Percentiles rank a stretch among this genome's conserved stretches.
These are phyloP conservation scores for Lipomyces spencermartinsiae DNA, from an alignment of 805 yeast species.

Conservation along the genomic window DNA sequence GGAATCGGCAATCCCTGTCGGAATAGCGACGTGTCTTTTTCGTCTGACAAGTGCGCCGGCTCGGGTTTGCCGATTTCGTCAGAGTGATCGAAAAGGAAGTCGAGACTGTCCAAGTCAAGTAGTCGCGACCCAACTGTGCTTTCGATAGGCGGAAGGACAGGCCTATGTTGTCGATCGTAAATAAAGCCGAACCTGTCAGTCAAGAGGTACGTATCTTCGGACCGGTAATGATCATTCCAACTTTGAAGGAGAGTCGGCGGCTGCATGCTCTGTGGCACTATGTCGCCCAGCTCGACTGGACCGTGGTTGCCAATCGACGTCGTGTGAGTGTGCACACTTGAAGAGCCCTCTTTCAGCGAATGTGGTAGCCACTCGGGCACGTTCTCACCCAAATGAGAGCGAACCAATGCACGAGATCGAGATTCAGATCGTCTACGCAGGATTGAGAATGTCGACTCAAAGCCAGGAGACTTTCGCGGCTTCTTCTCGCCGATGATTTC, in stretches of 20 bases:
- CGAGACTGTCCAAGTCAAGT: conserved; percentile 34
- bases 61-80: conserved; percentile 23
- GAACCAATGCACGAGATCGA: conserved; percentile 14
- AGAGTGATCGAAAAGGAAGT: conserved; percentile 25
- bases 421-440: conserved; percentile 20
- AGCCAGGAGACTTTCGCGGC: conserved; percentile 3
- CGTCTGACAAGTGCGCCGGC: conserved; percentile 24
- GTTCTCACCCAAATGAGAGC: conserved; percentile 20
- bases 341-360: conserved; percentile 15
- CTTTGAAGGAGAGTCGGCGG: conserved; percentile 46
- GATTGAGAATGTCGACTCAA: conserved; percentile 20
- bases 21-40: not conserved
- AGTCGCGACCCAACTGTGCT: conserved; percentile 23
- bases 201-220: conserved; percentile 40
- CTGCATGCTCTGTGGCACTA: conserved; percentile 44
- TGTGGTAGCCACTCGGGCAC: conserved; percentile 32
- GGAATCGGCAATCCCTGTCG: conserved; percentile 3
- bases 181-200: conserved; percentile 61
- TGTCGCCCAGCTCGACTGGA: conserved; percentile 55
- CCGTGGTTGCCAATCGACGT: conserved; percentile 29
- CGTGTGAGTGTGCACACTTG: not conserved
- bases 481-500: conserved; percentile 14
- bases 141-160: conserved; percentile 32
- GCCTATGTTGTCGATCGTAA: conserved; percentile 43
- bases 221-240: conserved; percentile 41